Evolutionary conservation across 306 rosid genomes (phyloP), one percentile per base, ranked within the genome.

Genomic region (Citrullus colocynthis): DNA sequence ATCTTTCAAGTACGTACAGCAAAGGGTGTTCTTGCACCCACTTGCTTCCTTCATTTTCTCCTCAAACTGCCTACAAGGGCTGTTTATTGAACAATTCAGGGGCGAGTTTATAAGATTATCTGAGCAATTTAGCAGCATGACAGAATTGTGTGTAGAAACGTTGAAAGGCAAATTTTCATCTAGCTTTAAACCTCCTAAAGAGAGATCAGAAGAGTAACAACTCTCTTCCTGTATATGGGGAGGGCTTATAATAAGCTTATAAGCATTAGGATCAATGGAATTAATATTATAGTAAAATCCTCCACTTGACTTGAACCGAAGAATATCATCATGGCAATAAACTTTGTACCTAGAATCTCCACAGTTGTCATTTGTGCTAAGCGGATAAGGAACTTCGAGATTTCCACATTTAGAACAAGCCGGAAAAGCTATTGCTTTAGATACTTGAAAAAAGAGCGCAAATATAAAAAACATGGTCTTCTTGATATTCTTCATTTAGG

Each of bases 1-100:
- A 61, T 94, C 96, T 72, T 91, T 94, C 81, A 90, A 88, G 86
- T 44, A 91, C 79, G 86, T 88, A 61, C 97, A 90, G 75, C 98
- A 91, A 69, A 94, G 97, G 2, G 93, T 90, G 17, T 61, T 51
- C 59, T 62, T 78, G 55, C 96, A 94, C 39, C 81, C 93, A 30
- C 55, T 81, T 30, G 88, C 91, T 72, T 89, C 88, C 69, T 71
- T 83, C 45, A 79, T 81, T 17, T 83, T 60, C 20, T 83, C 81
- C 84, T 94, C 96, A 77, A 88, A 89, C 82, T 67, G 71, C 83
- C 94, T 87, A 32, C 98, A 94, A 0, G 89, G 48, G 82, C 98
- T 94, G 80, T 52, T 85, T 6, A 77, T 79, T 18, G 96, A 83
- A 78, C 98, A 94, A 49, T 90, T 94, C 24, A 94, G 82, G 55